A percentile compares a stretch with the other conserved stretches of the same genome.
phyloP scores from a whole-genome alignment of 306 rosid genomes.

The Hylodesmum podocarpum region DNA sequence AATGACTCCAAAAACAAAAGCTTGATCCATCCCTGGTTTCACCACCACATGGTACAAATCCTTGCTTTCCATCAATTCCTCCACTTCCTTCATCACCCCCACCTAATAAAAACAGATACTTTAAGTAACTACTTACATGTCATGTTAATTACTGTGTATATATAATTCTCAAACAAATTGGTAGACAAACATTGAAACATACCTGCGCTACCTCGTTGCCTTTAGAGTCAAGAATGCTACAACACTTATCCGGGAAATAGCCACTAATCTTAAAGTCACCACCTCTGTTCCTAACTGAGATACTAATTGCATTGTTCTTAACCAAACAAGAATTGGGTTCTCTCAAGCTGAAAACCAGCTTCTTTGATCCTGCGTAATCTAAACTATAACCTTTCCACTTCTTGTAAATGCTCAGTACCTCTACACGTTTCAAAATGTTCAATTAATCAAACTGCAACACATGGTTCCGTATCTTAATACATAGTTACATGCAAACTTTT shows the following conservation, averaged over 20 bases:
- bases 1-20: conserved; percentile 46
- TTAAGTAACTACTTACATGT: background rate
- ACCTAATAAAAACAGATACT: conserved; percentile 30
- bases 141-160: too few species aligned
- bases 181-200: background rate
- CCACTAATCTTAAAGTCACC: conserved; percentile 59
- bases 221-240: conserved; percentile 50
- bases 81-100: conserved; percentile 39
- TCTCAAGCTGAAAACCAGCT: conserved; percentile 64
- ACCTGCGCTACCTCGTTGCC: conserved; percentile 53
- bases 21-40: conserved; percentile 48
- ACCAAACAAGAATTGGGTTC: conserved; percentile 69
- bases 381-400: conserved; percentile 69
- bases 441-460: background rate
- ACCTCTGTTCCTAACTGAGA: conserved; percentile 46
- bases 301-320: conserved; percentile 50
- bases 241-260: conserved; percentile 50
- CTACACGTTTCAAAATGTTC: conserved; percentile 31
- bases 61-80: conserved; percentile 39
- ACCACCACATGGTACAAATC: conserved; percentile 50
- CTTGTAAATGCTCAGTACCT: conserved; percentile 70
- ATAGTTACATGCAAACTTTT: background rate
- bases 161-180: background rate
- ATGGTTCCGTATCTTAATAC: background rate
- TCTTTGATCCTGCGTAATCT: conserved; percentile 54